Evolutionary conservation across 2,329 filamentous ascomycete species (phyloP), one percentile per base, ranked within the genome.

Genomic region (Periconia macrospinosa): DNA sequence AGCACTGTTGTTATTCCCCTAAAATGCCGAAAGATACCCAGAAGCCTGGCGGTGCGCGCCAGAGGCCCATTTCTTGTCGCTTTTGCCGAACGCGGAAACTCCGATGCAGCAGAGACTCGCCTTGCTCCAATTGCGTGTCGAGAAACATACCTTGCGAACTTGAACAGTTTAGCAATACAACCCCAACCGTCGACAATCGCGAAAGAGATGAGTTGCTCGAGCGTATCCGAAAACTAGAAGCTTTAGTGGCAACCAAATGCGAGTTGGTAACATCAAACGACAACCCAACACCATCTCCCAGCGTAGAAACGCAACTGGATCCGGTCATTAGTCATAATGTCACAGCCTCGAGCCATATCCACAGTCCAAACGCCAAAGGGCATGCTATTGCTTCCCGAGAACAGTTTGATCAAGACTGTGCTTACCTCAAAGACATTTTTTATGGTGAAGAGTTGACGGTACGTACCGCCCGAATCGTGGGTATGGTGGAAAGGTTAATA

Each of bases 41-140:
- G 33, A 54, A 47, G 17, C 33, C 27, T 37, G 41, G 44, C 30
- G 37, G 43, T 46, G 45, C 54, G 13, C 57, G 57, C 35, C 54
- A 60, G 49, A 44, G 60, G 50, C 55, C 63, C 45, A 30, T 62
- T 23, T 66, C 65, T 8, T 70, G 67, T 51, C 44, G 56, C 30
- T 65, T 67, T 41, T 70, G 66, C 50, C 41, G 66, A 17, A 40
- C 53, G 1, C 63, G 67, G 14, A 70, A 70, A 45, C 62, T 70
- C 11, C 58, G 67, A 11, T 70, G 68, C 44, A 60, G 55, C 45
- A 48, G 67, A 50, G 54, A 61, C 2, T 45, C 62, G 0, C 68
- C 67, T 15, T 70, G 67, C 53, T 61, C 63, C 13, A 70, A 63
- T 45, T 70, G 65, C 53, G 30, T 51, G 15, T 57, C 66, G 1